Evolutionary conservation across 352 stramenopile species (phyloP).

Genomic region (Aphanomyces invadans): DNA sequence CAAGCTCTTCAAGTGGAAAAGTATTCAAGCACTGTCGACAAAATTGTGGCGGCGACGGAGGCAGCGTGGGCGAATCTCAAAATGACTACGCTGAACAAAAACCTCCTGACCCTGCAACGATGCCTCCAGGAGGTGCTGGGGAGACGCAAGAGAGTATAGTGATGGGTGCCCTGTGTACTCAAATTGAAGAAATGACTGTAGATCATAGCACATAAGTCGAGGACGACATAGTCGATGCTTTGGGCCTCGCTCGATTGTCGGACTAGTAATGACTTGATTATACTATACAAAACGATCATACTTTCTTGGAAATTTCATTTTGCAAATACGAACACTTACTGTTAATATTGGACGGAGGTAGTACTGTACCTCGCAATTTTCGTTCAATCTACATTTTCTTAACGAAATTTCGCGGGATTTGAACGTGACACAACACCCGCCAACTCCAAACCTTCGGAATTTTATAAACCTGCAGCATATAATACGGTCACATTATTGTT

Average conservation of each 20-base stretch:
- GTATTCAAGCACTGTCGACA: neutral
- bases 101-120: neutral
- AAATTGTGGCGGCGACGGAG: neutral
- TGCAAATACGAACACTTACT: neutral
- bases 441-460: neutral
- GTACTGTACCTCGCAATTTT: constrained; percentile 19
- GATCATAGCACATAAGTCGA: neutral
- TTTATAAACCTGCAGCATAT: neutral
- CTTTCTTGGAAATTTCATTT: constrained; percentile 2
- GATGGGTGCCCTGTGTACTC: neutral
- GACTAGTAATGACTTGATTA: neutral
- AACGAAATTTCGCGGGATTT: neutral
- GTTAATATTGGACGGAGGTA: neutral
- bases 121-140: neutral
- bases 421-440: neutral
- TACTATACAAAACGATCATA: neutral
- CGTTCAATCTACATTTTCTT: constrained; percentile 21
- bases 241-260: neutral
- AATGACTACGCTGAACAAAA: neutral
- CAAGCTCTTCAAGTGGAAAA: constrained; percentile 24
- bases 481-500: neutral
- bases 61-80: neutral
- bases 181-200: neutral
- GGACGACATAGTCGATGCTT: neutral
- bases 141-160: neutral